Base-by-base conservation (phyloP, 305 asterid genomes). In the Fraxinus greggii region DNA sequence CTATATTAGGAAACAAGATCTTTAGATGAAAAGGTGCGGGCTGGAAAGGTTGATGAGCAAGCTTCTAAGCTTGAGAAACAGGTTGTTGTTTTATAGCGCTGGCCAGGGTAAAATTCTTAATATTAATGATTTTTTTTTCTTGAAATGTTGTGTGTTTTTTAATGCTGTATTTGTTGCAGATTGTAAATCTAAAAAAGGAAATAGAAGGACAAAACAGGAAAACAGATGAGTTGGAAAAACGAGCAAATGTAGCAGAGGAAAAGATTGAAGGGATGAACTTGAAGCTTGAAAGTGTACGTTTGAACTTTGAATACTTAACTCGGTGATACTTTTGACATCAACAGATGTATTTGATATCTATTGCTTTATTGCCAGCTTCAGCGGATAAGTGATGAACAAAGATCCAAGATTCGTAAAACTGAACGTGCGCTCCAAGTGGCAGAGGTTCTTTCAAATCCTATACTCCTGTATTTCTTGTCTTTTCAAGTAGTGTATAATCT, bases 361-460 rank as follows among this genome's bases (percentile, higher is more conserved):
- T 83, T 79, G 75, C 21, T 35, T 56, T 33, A 56, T 54, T 75
- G n/a, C 69, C 85, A 90, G 92, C 91, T 90, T 70, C 88, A 59
- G 69, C 79, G 79, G 80, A 88, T 84, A 67, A 88, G 78, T 72
- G 89, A 87, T 23, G 92, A 78, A 69, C 93, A 90, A 67, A 86
- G 85, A 80, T 87, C 85, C 7, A 83, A 77, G 80, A 89, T 90
- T 75, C 85, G 17, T 74, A 86, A 87, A 26, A 79, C 88, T 59
- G 89, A 84, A 79, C 87, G 72, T 40, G 90, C 91, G 69, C 88
- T 90, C 29, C 83, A 79, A 87, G 85, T 81, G 61, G 91, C 91
- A 13, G 92, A 90, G 93, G 93, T 89, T 61, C 40, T 42, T 56
- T 40, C 70, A 28, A 69, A 31, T 75, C 75, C 76, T 26, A 24